A percentile compares a stretch with the other conserved stretches of the same genome.
Evolutionary conservation across 257 asterid genomes (phyloP).

Genomic region (Buddleja alternifolia): DNA sequence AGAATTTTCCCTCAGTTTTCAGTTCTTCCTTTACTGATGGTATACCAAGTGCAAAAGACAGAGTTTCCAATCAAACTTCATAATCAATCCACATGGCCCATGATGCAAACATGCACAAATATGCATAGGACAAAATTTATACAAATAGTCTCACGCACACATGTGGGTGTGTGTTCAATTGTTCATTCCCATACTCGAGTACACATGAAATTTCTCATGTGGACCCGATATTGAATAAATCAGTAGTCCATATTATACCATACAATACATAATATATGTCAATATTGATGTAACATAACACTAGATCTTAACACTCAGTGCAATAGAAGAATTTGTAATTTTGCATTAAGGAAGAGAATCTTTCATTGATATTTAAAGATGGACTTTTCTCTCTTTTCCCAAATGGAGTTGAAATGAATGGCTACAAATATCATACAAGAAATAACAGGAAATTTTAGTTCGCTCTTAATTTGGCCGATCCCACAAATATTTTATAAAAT

Average conservation of each 20-base stretch:
- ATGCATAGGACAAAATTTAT: background rate
- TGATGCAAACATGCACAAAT: background rate
- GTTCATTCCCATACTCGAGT: constrained; percentile 7
- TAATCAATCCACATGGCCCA: constrained; percentile 30
- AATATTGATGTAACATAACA: too few relatives aligned
- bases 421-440: background rate
- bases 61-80: constrained; percentile 17
- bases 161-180: constrained; percentile 7
- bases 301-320: too few relatives aligned
- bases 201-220: too few relatives aligned
- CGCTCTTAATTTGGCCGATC: too few relatives aligned
- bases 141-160: constrained; percentile 6
- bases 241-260: too few relatives aligned
- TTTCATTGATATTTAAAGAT: background rate
- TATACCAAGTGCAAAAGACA: constrained; percentile 32
- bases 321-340: too few relatives aligned
- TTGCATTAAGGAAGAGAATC: background rate
- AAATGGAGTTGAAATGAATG: constrained; percentile 10
- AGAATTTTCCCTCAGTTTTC: too few relatives aligned
- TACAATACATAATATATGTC: too few relatives aligned
- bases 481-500: too few relatives aligned
- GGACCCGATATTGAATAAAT: too few relatives aligned
- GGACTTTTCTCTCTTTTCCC: background rate
- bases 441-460: background rate
- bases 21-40: too few relatives aligned